Evolutionary conservation across 805 yeast species (phyloP).

Genomic region (Lipomyces yamadae): DNA sequence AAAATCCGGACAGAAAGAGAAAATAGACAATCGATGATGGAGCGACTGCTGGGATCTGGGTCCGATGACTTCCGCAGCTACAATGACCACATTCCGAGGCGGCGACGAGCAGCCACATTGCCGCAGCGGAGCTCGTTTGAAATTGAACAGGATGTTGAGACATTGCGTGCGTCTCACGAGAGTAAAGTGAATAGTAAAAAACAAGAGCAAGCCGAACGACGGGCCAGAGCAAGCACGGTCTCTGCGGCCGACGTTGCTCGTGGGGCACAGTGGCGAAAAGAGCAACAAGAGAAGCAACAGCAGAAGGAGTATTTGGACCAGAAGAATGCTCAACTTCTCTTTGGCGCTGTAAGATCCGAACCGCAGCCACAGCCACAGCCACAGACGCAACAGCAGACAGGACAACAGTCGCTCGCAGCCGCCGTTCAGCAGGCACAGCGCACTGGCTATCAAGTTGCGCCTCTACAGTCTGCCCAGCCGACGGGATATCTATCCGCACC

Average conservation of each 20-base stretch:
- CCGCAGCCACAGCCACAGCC: slow-evolving; percentile 11
- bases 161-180: slow-evolving; percentile 79
- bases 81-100: slow-evolving; percentile 5
- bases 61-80: slow-evolving; percentile 21
- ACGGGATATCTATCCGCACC: background rate
- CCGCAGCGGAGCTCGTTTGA: background rate
- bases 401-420: slow-evolving; percentile 19
- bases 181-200: slow-evolving; percentile 75
- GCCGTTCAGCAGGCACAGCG: background rate
- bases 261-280: slow-evolving; percentile 72
- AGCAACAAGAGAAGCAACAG: slow-evolving; percentile 65
- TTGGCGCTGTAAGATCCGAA: slow-evolving; percentile 16
- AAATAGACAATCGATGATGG: slow-evolving; percentile 42
- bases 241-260: slow-evolving; percentile 66
- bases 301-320: slow-evolving; percentile 28
- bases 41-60: slow-evolving; percentile 25
- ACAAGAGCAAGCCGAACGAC: slow-evolving; percentile 64
- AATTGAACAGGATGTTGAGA: slow-evolving; percentile 57
- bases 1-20: slow-evolving; percentile 73
- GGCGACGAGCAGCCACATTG: slow-evolving; percentile 17
- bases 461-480: background rate
- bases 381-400: slow-evolving; percentile 4
- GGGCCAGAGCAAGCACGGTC: slow-evolving; percentile 47
- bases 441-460: background rate
- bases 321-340: slow-evolving; percentile 25